Evolutionary conservation across 768 basidiomycete species (phyloP).

Genomic region (Phaeotremella fagi): DNA sequence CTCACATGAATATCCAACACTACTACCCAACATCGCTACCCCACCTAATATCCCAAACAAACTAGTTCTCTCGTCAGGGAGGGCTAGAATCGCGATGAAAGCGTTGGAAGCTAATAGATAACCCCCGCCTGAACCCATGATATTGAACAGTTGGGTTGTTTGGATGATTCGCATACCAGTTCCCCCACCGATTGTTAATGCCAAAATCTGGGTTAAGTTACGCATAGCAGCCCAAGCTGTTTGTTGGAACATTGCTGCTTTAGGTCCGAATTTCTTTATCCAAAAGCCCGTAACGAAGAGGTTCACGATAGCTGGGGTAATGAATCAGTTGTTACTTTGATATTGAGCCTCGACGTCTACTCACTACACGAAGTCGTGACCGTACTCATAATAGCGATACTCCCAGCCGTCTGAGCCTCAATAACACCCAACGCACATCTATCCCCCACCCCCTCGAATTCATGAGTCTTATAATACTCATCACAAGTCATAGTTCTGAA

Average conservation of each 20-base stretch:
- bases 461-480: slow-evolving; percentile 31
- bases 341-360: too few species aligned
- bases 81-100: slow-evolving; percentile 33
- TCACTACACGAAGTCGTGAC: slow-evolving; percentile 28
- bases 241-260: slow-evolving; percentile 41
- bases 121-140: slow-evolving; percentile 43
- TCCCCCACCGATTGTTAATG: slow-evolving; percentile 26
- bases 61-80: slow-evolving; percentile 36
- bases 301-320: slow-evolving; percentile 33
- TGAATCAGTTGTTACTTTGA: too few species aligned
- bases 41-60: slow-evolving; percentile 42
- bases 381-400: slow-evolving; percentile 35
- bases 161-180: slow-evolving; percentile 35
- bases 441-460: slow-evolving; percentile 20
- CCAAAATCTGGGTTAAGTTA: slow-evolving; percentile 38
- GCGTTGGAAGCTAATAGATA: slow-evolving; percentile 45
- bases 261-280: slow-evolving; percentile 33
- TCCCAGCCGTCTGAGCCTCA: slow-evolving; percentile 28
- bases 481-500: slow-evolving; percentile 44
- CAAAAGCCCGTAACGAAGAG: slow-evolving; percentile 41
- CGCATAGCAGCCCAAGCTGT: slow-evolving; percentile 37
- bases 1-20: slow-evolving; percentile 33
- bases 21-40: slow-evolving; percentile 31
- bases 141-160: slow-evolving; percentile 43
- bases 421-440: slow-evolving; percentile 31